Conservation (phyloP, 2,329 filamentous ascomycete species). For the Aspergillus bombycis region DNA sequence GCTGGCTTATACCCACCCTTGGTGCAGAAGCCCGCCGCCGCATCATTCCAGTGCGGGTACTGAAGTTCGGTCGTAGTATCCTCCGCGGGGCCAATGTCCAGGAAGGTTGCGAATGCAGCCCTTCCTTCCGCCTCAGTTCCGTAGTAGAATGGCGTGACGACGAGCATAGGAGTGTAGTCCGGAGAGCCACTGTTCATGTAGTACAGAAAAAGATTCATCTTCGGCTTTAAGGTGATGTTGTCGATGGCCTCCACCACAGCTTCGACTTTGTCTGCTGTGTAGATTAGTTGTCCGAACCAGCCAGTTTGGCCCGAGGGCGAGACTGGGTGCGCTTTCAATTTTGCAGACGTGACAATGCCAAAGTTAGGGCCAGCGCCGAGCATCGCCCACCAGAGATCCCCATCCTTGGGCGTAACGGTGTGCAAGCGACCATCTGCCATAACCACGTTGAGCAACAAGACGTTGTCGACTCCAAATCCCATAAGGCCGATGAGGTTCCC, state of each 20-base stretch:
- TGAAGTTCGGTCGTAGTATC: neutral
- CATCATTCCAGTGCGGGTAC: slow-evolving; percentile 11
- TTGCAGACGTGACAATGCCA: slow-evolving; percentile 11
- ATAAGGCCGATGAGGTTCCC: neutral
- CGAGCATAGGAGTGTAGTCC: neutral
- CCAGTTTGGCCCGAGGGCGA: neutral
- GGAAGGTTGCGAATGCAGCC: slow-evolving; percentile 5
- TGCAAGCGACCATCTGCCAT: slow-evolving; percentile 6
- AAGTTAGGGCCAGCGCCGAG: slow-evolving; percentile 13
- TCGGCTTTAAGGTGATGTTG: neutral
- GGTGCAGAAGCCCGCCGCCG: neutral
- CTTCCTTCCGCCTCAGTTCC: slow-evolving; percentile 3
- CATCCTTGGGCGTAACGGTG: slow-evolving; percentile 5
- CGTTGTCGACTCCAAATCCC: slow-evolving; percentile 8
- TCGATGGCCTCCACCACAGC: neutral
- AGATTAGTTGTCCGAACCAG: neutral
- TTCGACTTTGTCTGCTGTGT: neutral
- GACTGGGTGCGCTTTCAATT: slow-evolving; percentile 5
- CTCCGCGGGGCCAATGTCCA: neutral
- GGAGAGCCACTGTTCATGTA: slow-evolving; percentile 3
- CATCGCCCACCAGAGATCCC: slow-evolving; percentile 12
- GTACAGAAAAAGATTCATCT: slow-evolving; percentile 3
- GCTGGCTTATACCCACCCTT: slow-evolving; percentile 1
- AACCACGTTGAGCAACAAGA: slow-evolving; percentile 4
- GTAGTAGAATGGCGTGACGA: slow-evolving; percentile 5